A percentile compares a stretch with the other conserved stretches of the same genome.
Conservation (phyloP, 371 early-diverging fungal species). For the Mucor plumbeus region DNA sequence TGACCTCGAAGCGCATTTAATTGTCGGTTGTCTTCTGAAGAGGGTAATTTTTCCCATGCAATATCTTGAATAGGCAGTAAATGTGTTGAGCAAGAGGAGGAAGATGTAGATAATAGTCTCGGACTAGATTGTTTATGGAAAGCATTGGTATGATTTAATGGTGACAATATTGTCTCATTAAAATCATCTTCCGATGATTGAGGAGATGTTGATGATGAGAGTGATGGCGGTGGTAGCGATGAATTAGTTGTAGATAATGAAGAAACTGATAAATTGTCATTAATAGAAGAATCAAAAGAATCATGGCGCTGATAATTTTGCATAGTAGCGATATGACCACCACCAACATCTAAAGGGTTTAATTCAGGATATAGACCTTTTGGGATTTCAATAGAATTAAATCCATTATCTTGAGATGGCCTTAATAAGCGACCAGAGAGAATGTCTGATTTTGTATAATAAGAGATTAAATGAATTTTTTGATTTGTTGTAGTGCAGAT, state of each 20-base stretch:
- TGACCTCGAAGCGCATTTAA: constrained; percentile 44
- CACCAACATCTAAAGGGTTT: constrained; percentile 48
- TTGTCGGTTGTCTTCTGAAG: constrained; percentile 53
- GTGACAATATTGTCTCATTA: constrained; percentile 25
- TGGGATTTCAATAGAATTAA: constrained; percentile 53
- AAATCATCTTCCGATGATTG: constrained; percentile 41
- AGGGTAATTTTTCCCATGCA: constrained; percentile 43
- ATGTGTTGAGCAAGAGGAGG: neutral
- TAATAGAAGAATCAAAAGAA: constrained; percentile 23
- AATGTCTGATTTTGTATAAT: constrained; percentile 81
- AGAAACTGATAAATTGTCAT: constrained; percentile 20
- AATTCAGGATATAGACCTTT: constrained; percentile 65
- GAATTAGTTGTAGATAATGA: constrained; percentile 15
- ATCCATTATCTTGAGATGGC: constrained; percentile 53
- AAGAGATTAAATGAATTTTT: constrained; percentile 86
- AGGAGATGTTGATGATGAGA: constrained; percentile 37
- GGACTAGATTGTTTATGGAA: neutral
- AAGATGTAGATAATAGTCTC: neutral
- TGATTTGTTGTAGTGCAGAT: constrained; percentile 79
- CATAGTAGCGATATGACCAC: constrained; percentile 30
- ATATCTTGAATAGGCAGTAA: constrained; percentile 34
- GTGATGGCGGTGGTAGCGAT: constrained; percentile 31
- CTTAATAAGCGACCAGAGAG: constrained; percentile 49
- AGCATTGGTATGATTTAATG: constrained; percentile 7
- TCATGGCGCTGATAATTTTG: constrained; percentile 17